Conservation (phyloP, 164 flowering plant genomes). For the Kingdonia uniflora region DNA sequence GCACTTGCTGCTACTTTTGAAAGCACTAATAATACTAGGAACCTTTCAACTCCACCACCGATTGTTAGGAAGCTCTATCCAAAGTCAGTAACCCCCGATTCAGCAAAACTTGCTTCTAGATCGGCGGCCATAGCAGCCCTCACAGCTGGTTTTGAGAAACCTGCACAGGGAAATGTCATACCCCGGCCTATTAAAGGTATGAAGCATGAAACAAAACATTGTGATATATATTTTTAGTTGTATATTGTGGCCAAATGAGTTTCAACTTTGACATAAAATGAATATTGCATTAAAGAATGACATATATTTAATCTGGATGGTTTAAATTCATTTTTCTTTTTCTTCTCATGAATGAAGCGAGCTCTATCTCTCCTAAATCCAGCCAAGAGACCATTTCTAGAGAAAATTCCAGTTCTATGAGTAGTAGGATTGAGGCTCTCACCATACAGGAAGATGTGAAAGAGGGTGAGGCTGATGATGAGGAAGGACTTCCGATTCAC, state of each 20-base stretch:
- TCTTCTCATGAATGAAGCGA: constrained; percentile 24
- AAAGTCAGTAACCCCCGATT: constrained; percentile 70
- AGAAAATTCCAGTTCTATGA: constrained; percentile 39
- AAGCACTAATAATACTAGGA: constrained; percentile 62
- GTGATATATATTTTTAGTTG: no score
- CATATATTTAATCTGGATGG: constrained; percentile 2
- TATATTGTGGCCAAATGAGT: no score
- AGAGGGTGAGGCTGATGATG: constrained; percentile 87
- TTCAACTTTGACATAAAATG: neutral
- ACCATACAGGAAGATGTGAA: constrained; percentile 75
- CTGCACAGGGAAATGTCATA: constrained; percentile 29
- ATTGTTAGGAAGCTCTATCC: constrained; percentile 80
- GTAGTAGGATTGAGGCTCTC: constrained; percentile 48
- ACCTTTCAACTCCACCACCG: constrained; percentile 96
- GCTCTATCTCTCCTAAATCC: constrained; percentile 34
- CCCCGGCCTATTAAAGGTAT: constrained; percentile 64
- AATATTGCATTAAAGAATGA: neutral
- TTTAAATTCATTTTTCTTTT: neutral
- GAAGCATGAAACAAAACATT: neutral
- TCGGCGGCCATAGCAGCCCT: constrained; percentile 73
- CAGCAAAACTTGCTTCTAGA: constrained; percentile 43
- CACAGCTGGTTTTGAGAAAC: constrained; percentile 50
- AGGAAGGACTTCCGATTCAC: constrained; percentile 61
- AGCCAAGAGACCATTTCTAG: constrained; percentile 33
- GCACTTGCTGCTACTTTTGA: constrained; percentile 93